These are phyloP conservation scores for Harrya chromipes DNA, from an alignment of 768 basidiomycete genomes.

Conservation along the genomic window DNA sequence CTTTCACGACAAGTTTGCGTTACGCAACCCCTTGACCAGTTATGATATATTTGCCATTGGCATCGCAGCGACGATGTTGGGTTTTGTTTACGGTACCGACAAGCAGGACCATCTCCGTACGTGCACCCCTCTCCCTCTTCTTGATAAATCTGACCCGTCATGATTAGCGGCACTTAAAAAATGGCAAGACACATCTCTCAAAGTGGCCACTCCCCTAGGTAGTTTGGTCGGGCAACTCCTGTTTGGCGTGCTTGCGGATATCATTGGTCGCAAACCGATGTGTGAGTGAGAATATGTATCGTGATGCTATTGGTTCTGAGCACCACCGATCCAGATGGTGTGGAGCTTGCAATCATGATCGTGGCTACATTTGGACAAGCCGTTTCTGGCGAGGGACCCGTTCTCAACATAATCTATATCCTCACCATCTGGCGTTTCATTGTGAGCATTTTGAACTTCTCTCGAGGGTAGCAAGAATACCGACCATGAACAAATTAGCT, in stretches of 20 bases:
- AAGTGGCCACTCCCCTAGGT: conserved; percentile 73
- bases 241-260: conserved; percentile 75
- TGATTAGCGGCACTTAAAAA: conserved; percentile 1
- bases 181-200: conserved; percentile 70
- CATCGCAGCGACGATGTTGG: conserved; percentile 77
- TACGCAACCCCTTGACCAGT: neutral
- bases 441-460: conserved; percentile 24
- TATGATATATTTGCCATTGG: conserved; percentile 89
- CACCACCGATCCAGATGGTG: conserved; percentile 33
- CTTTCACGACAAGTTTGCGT: too few relatives aligned
- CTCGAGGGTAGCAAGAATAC: conserved; percentile 9
- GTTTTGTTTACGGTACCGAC: conserved; percentile 61
- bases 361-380: conserved; percentile 75
- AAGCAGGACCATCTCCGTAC: neutral
- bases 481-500: conserved; percentile 42
- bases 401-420: conserved; percentile 64
- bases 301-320: neutral
- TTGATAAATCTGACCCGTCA: conserved; percentile 8
- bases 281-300: conserved; percentile 41
- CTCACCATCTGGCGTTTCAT: conserved; percentile 81
- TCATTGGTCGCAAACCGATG: conserved; percentile 72
- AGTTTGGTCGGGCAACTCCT: conserved; percentile 69
- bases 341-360: conserved; percentile 70
- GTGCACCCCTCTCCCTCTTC: neutral
- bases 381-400: conserved; percentile 58